Conservation (phyloP, 176 grass and related monocot genomes). For the Phoenix roebelenii region DNA sequence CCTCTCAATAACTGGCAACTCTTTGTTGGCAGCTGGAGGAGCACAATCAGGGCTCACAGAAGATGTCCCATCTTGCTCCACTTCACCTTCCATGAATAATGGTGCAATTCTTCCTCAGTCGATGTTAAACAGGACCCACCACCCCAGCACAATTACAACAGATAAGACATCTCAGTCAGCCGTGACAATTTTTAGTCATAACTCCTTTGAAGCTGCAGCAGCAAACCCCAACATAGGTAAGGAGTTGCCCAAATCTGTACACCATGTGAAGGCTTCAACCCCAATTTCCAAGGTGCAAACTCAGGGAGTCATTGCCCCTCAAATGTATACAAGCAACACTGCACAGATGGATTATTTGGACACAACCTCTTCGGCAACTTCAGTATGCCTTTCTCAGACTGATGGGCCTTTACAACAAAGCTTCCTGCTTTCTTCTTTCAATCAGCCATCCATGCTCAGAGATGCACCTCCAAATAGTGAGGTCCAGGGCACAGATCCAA, state of each 20-base stretch:
- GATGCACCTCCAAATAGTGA: constrained; percentile 39
- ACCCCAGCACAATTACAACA: constrained; percentile 24
- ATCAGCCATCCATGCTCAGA: constrained; percentile 38
- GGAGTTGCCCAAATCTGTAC: constrained; percentile 19
- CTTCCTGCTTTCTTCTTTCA: constrained; percentile 52
- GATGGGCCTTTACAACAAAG: constrained; percentile 55
- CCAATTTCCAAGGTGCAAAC: constrained; percentile 42
- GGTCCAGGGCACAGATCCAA: constrained; percentile 48
- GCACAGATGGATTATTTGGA: constrained; percentile 56
- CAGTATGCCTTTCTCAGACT: constrained; percentile 62
- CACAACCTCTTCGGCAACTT: constrained; percentile 70
- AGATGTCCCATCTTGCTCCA: constrained; percentile 42
- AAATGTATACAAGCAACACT: constrained; percentile 37
- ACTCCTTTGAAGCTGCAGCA: constrained; percentile 3
- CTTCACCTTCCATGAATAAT: constrained; percentile 38
- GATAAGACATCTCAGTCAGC: constrained; percentile 49
- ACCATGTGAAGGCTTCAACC: constrained; percentile 27
- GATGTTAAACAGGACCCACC: constrained; percentile 34
- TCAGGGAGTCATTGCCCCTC: constrained; percentile 30
- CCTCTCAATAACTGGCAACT: constrained; percentile 31
- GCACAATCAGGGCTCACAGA: constrained; percentile 29
- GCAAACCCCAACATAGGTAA: constrained; percentile 17
- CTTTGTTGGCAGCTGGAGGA: constrained; percentile 26
- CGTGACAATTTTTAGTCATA: constrained; percentile 28
- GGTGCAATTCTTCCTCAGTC: constrained; percentile 35